Percentiles rank a stretch among this genome's conserved stretches.
Conservation (phyloP, 2,329 filamentous ascomycete species). For the Trichoderma brevicompactum region DNA sequence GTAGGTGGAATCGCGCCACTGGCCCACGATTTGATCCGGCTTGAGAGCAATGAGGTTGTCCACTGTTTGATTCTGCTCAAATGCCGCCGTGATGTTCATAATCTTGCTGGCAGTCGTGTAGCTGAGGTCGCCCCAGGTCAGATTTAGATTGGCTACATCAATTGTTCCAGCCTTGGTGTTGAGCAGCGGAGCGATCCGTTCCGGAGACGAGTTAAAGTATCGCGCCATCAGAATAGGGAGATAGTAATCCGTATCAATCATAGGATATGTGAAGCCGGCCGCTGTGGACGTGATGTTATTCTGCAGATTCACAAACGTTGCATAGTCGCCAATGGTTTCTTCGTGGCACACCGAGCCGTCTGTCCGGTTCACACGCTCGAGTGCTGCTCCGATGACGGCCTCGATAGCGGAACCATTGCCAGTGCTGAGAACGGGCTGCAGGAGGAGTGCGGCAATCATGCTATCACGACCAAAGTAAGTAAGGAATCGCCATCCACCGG, state of each 20-base stretch:
- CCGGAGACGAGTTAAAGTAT: conserved; percentile 53
- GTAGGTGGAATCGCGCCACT: conserved; percentile 66
- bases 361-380: conserved; percentile 63
- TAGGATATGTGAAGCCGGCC: conserved; percentile 61
- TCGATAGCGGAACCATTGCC: conserved; percentile 61
- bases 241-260: conserved; percentile 67
- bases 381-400: conserved; percentile 62
- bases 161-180: conserved; percentile 46
- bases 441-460: conserved; percentile 63
- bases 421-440: conserved; percentile 52
- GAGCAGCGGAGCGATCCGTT: conserved; percentile 16
- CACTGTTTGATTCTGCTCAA: conserved; percentile 55
- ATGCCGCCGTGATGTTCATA: conserved; percentile 58
- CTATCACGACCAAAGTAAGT: conserved; percentile 70
- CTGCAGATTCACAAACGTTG: conserved; percentile 61
- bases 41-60: conserved; percentile 64
- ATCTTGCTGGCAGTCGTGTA: conserved; percentile 61
- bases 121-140: conserved; percentile 59
- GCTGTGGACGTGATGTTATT: conserved; percentile 57
- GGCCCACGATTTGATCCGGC: conserved; percentile 56
- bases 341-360: conserved; percentile 68
- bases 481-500: conserved; percentile 68
- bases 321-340: conserved; percentile 68
- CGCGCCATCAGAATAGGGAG: conserved; percentile 61
- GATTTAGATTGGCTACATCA: conserved; percentile 53